Percentiles rank a stretch among this genome's conserved stretches.
These are phyloP conservation scores for Suillus variegatus DNA, from an alignment of 768 basidiomycete species.

Conservation along the genomic window DNA sequence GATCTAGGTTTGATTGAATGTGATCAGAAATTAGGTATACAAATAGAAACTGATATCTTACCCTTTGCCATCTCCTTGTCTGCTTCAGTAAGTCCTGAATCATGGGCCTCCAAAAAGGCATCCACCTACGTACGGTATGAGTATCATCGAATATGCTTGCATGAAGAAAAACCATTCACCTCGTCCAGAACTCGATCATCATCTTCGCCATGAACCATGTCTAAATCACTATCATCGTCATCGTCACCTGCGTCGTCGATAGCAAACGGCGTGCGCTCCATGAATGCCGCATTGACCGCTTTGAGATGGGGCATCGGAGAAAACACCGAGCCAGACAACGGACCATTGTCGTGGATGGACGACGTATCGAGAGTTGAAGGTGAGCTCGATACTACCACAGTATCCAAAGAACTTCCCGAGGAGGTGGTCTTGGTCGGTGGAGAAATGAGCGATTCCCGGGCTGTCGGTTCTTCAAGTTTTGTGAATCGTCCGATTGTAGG, in stretches of 20 bases:
- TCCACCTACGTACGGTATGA: constrained; percentile 62
- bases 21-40: background rate
- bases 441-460: constrained; percentile 83
- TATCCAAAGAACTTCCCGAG: constrained; percentile 30
- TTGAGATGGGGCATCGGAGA: constrained; percentile 69
- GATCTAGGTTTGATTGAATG: constrained; percentile 37
- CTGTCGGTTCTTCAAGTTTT: constrained; percentile 82
- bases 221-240: constrained; percentile 66
- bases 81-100: constrained; percentile 78
- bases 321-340: constrained; percentile 33
- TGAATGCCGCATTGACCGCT: constrained; percentile 77
- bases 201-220: constrained; percentile 54
- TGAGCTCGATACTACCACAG: constrained; percentile 33
- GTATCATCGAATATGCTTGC: background rate
- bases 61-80: constrained; percentile 80
- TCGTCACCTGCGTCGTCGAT: constrained; percentile 93
- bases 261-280: constrained; percentile 95
- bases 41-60: constrained; percentile 30
- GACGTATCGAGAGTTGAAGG: constrained; percentile 50
- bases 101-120: constrained; percentile 93
- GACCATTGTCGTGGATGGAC: constrained; percentile 17
- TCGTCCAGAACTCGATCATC: constrained; percentile 89
- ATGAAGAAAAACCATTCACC: constrained; percentile 41
- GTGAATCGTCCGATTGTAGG: constrained; percentile 89
- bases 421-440: constrained; percentile 61